Evolutionary conservation across 257 asterid genomes (phyloP), one percentile per base, ranked within the genome.

Genomic region (Misopates orontium): DNA sequence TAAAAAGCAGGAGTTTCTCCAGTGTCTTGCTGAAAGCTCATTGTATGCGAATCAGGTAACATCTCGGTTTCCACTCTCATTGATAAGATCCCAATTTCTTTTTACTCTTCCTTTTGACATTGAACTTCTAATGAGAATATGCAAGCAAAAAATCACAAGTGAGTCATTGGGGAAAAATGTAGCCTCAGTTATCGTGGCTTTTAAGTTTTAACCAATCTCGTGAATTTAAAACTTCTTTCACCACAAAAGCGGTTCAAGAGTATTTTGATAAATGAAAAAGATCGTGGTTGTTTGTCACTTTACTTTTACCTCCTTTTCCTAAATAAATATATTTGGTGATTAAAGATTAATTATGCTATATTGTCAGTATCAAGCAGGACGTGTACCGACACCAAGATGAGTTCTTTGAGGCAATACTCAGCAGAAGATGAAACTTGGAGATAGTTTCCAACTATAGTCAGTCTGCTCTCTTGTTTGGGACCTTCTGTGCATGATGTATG

Each of bases 1-100:
- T 6, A 85, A 84, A 79, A 93, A 87, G 80, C 79, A 66, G 58
- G 95, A 90, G 55, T 84, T 81, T 67, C 66, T 87, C 65, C 73
- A 77, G 68, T 70, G 71, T 76, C 75, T 87, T 45, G 80, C 91
- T 57, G 78, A 80, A 49, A 76, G 84, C 78, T 81, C 95, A 51
- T 49, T 85, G n/a, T 62, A 72, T 67, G 65, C 78, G 6, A 17
- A 79, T 75, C 96, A 85, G 87, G 96, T 85, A 82, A 72, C 68
- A 54, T 15, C 51, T 56, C 41, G n/a, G 6, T 36, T 59, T 51
- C 40, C 39, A 32, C 60, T 65, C 51, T 51, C 59, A 64, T 24
- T 68, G 49, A 31, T 36, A 69, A 15, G 17, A 40, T 36, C 64
- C 17, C 28, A 21, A 5, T 66, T 39, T 64, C 40, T 59, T 44